A percentile compares a stretch with the other conserved stretches of the same genome.
Conservation (phyloP, 2,329 filamentous ascomycete genomes). For the Cadophora sp. region DNA sequence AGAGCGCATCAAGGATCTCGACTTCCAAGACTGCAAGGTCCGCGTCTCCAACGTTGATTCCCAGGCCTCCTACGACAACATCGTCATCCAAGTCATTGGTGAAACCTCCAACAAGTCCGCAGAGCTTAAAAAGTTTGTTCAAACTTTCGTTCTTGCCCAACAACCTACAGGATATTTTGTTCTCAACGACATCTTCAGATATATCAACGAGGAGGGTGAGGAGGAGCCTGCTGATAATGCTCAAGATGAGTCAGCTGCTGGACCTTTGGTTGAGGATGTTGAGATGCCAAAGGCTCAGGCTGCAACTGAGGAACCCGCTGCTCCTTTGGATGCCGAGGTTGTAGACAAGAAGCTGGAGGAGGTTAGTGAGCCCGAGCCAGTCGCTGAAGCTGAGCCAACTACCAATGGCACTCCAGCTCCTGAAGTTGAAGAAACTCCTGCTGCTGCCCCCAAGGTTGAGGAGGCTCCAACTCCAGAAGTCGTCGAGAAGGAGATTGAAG, state of each 20-base stretch:
- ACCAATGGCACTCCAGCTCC: constrained; percentile 49
- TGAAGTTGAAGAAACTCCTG: constrained; percentile 46
- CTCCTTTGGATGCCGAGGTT: constrained; percentile 54
- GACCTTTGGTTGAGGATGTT: constrained; percentile 41
- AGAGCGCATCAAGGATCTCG: constrained; percentile 89
- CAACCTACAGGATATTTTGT: constrained; percentile 98
- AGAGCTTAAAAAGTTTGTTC: constrained; percentile 93
- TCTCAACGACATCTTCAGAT: constrained; percentile 96
- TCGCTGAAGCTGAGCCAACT: constrained; percentile 48
- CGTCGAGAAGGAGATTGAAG: constrained; percentile 59
- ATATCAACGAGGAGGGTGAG: constrained; percentile 84
- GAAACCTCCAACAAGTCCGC: constrained; percentile 94
- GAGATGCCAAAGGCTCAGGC: constrained; percentile 44
- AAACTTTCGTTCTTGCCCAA: constrained; percentile 96
- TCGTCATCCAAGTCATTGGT: constrained; percentile 97
- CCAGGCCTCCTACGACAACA: constrained; percentile 89
- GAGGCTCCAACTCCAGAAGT: constrained; percentile 53
- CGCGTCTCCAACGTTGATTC: constrained; percentile 98
- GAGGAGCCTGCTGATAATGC: constrained; percentile 64
- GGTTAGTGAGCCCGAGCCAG: constrained; percentile 49
- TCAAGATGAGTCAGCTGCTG: constrained; percentile 38
- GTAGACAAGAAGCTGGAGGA: constrained; percentile 82
- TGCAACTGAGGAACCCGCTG: constrained; percentile 45
- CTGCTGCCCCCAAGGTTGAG: constrained; percentile 40
- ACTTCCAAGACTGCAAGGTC: constrained; percentile 98